Evolutionary conservation across 2,329 filamentous ascomycete genomes (phyloP).

Genomic region (Fusarium sp.): DNA sequence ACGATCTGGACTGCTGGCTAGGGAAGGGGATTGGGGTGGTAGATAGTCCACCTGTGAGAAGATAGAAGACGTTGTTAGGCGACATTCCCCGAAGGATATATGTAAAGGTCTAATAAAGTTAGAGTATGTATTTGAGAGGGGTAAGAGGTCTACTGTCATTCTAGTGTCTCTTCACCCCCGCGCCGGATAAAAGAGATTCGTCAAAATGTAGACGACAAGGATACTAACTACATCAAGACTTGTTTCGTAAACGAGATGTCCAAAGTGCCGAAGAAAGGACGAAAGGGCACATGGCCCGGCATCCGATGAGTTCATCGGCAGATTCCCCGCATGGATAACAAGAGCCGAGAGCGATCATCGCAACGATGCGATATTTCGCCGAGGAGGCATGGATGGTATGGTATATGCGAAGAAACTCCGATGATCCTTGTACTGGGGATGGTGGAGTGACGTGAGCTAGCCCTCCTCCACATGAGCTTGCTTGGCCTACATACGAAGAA

Average conservation of each 20-base stretch:
- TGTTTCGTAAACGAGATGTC: neutral
- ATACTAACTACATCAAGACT: neutral
- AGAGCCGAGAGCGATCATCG: neutral
- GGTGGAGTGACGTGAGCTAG: neutral
- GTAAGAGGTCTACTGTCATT: neutral
- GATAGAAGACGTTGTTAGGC: neutral
- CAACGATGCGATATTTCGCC: neutral
- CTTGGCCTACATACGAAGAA: neutral
- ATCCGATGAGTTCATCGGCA: neutral
- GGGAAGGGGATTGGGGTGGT: conserved; percentile 37
- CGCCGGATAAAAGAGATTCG: neutral
- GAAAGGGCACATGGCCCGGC: neutral
- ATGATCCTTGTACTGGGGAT: neutral
- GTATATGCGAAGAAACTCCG: conserved; percentile 32
- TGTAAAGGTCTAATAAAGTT: neutral
- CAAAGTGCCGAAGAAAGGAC: neutral
- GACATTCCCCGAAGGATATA: neutral
- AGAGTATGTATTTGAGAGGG: neutral
- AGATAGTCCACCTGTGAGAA: conserved; percentile 1
- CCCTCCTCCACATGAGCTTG: neutral
- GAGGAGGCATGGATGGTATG: neutral
- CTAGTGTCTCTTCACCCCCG: neutral
- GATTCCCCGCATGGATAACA: neutral
- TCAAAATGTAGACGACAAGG: neutral
- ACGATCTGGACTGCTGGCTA: conserved; percentile 47